Evolutionary conservation across 164 flowering plant genomes (phyloP), one percentile per base, ranked within the genome.

Genomic region (Magnolia officinalis): DNA sequence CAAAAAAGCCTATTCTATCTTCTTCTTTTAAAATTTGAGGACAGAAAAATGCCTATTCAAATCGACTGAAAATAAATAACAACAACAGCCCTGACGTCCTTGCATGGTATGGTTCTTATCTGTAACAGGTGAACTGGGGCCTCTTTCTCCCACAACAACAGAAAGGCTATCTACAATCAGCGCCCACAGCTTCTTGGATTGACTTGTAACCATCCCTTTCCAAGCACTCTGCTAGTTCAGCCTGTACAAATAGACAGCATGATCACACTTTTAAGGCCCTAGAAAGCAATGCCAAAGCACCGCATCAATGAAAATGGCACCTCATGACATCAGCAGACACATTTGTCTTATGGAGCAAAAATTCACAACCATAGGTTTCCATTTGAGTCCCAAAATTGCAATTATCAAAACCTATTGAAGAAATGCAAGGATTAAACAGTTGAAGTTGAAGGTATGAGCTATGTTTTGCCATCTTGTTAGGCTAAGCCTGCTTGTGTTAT

Each of bases 121-220:
- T 1, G 66, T 14, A 23, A 11, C 18, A 52, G n/a, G 73, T 45
- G 16, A 2, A 23, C 13, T 74, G 70, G 49, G 77, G 11, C 50
- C 65, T 26, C 63, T 10, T 71, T 19, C 21, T 18, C 63, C 13
- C 72, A 70, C 11, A 65, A n/a, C 66, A 31, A 58, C 20, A 6
- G 18, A 24, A 23, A 51, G 67, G 75, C 81, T 80, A 91, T 85
- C 91, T 88, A 87, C 78, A 91, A 79, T 95, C 98, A 14, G 93
- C 97, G 72, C 98, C 98, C 72, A 93, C 87, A 71, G 98, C 98
- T 81, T 93, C 98, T 10, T 79, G 51, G 20, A 93, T 72, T 21
- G 92, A 89, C 85, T 92, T 95, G 85, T 85, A 95, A 67, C 98
- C 98, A 82, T 93, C 98, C 83, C 86, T 89, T 80, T 92, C 97